phyloP scores from a whole-genome alignment of 208 protist species.

The Wallacemonas sp. region DNA sequence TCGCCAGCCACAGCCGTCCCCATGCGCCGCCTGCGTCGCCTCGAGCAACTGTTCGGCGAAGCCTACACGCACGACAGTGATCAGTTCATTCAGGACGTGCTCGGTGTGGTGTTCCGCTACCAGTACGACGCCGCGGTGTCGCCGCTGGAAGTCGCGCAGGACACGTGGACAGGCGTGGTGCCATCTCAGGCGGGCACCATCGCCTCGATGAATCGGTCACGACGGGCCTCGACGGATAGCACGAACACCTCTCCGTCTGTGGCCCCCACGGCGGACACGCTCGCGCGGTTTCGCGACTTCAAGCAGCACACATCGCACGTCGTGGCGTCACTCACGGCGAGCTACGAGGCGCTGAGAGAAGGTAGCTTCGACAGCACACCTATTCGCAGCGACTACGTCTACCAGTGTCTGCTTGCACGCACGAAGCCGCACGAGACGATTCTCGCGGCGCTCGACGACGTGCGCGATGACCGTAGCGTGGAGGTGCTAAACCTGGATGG shows the following conservation, averaged over 20 bases:
- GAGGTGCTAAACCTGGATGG: constrained; percentile 29
- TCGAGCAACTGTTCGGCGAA: constrained; percentile 51
- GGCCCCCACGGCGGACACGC: neutral
- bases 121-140: constrained; percentile 46
- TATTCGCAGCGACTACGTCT: constrained; percentile 61
- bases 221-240: neutral
- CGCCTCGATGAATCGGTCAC: neutral
- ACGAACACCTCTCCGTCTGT: neutral
- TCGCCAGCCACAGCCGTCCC: no score
- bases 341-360: constrained; percentile 25
- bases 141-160: no score
- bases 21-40: constrained; percentile 11
- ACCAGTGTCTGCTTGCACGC: constrained; percentile 36
- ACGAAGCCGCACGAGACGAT: constrained; percentile 44
- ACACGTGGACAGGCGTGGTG: no score
- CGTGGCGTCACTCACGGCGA: constrained; percentile 25
- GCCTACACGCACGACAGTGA: constrained; percentile 46
- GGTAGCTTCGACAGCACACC: constrained; percentile 22
- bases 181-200: neutral
- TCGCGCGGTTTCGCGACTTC: constrained; percentile 24
- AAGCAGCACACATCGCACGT: constrained; percentile 26
- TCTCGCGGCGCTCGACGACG: constrained; percentile 19
- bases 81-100: constrained; percentile 40
- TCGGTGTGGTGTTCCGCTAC: constrained; percentile 51
- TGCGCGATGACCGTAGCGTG: constrained; percentile 10